Conservation (phyloP, 1,139 yeast genomes). For the Lodderomyces beijingensis region DNA sequence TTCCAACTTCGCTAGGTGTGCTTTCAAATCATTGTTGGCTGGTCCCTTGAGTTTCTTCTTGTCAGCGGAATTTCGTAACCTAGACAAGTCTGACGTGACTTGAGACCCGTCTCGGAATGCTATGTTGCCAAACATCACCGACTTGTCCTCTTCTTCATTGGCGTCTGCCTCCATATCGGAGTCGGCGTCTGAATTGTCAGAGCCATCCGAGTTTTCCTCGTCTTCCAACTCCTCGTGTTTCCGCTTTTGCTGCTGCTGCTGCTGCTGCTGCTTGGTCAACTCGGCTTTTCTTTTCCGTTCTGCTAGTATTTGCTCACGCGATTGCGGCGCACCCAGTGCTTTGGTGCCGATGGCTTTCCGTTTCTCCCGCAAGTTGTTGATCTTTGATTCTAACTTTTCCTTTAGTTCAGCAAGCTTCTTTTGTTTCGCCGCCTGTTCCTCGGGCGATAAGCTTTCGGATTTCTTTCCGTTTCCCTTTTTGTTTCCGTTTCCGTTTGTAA, state of each 20-base stretch:
- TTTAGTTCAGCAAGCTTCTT: constrained; percentile 63
- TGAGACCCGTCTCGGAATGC: constrained; percentile 78
- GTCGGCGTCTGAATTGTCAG: constrained; percentile 33
- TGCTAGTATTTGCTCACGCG: constrained; percentile 70
- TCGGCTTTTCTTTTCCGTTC: constrained; percentile 47
- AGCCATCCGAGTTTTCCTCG: constrained; percentile 27
- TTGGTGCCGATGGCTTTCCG: constrained; percentile 91
- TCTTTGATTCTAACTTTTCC: constrained; percentile 68
- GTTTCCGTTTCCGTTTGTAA: constrained; percentile 13
- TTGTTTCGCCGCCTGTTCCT: constrained; percentile 45
- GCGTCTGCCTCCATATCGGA: constrained; percentile 26
- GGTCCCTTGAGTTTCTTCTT: constrained; percentile 71
- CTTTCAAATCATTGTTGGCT: constrained; percentile 76
- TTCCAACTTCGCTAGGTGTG: constrained; percentile 74
- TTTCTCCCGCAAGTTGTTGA: constrained; percentile 64
- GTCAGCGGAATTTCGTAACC: constrained; percentile 49
- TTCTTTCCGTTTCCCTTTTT: constrained; percentile 21
- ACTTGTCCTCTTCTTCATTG: constrained; percentile 25
- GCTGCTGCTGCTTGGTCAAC: constrained; percentile 32
- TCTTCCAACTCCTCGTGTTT: constrained; percentile 30
- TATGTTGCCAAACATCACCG: constrained; percentile 74
- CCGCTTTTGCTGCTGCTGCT: constrained; percentile 33
- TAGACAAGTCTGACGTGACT: constrained; percentile 71
- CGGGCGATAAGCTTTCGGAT: constrained; percentile 27
- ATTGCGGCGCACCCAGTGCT: constrained; percentile 74